These are phyloP conservation scores for Murraya paniculata DNA, from an alignment of 345 rosid genomes.

Conservation along the genomic window DNA sequence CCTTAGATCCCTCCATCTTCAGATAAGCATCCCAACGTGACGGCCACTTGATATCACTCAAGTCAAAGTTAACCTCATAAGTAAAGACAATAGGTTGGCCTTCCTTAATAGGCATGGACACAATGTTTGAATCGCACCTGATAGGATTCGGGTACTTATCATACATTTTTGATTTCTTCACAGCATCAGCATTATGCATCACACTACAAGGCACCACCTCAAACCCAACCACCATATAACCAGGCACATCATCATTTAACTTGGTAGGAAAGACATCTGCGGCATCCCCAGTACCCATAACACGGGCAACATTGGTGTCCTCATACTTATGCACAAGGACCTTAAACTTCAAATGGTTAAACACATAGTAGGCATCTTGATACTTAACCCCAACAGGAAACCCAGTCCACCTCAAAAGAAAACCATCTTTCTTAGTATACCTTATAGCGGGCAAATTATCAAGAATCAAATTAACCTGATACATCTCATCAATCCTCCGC, in stretches of 20 bases:
- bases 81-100: slow-evolving; percentile 70
- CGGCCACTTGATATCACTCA: slow-evolving; percentile 87
- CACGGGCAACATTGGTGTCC: slow-evolving; percentile 68
- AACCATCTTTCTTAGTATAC: slow-evolving; percentile 63
- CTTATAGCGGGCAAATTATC: slow-evolving; percentile 81
- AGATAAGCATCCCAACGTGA: slow-evolving; percentile 87
- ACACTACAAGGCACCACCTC: slow-evolving; percentile 81
- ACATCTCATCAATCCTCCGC: slow-evolving; percentile 83
- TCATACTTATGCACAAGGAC: slow-evolving; percentile 86
- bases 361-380: slow-evolving; percentile 65
- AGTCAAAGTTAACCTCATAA: slow-evolving; percentile 69
- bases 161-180: slow-evolving; percentile 57
- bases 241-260: slow-evolving; percentile 40
- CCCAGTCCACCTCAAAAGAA: slow-evolving; percentile 78
- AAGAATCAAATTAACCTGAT: slow-evolving; percentile 81
- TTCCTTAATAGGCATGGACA: slow-evolving; percentile 66
- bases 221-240: slow-evolving; percentile 88
- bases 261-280: slow-evolving; percentile 65
- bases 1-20: slow-evolving; percentile 85
- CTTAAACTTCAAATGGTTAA: slow-evolving; percentile 83
- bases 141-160: slow-evolving; percentile 57
- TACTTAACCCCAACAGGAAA: slow-evolving; percentile 75
- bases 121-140: slow-evolving; percentile 69
- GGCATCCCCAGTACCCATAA: slow-evolving; percentile 88
- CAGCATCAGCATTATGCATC: slow-evolving; percentile 46